Conservation (phyloP, 805 yeast genomes). For the Dipodascus albidus region DNA sequence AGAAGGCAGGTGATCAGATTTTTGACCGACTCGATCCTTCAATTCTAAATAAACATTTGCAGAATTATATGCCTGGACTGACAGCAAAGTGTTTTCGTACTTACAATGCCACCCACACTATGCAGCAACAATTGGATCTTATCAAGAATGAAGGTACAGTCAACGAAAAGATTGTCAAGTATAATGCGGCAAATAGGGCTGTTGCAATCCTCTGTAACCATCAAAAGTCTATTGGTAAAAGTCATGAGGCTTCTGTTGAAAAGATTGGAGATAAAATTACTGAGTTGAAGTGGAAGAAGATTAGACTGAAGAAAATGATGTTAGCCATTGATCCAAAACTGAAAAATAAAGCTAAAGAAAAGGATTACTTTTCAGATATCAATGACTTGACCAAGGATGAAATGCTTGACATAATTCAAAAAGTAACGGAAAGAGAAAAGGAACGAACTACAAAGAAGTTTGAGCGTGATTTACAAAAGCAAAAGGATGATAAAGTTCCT, state of each 20-base stretch:
- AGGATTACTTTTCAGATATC: constrained; percentile 54
- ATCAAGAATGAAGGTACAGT: constrained; percentile 82
- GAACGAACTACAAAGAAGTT: constrained; percentile 57
- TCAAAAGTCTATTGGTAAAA: constrained; percentile 83
- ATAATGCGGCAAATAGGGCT: constrained; percentile 90
- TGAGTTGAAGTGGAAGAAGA: constrained; percentile 78
- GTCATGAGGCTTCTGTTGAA: constrained; percentile 70
- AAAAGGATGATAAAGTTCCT: constrained; percentile 42
- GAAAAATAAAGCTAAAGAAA: constrained; percentile 35
- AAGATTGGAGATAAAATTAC: constrained; percentile 66
- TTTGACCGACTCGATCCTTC: constrained; percentile 86
- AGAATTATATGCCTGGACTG: constrained; percentile 80
- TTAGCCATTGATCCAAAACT: constrained; percentile 46
- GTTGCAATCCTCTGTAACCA: constrained; percentile 96
- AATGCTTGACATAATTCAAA: constrained; percentile 43
- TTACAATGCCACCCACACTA: constrained; percentile 88
- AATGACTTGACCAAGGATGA: constrained; percentile 58
- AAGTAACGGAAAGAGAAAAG: constrained; percentile 51
- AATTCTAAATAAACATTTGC: constrained; percentile 73
- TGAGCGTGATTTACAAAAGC: constrained; percentile 67
- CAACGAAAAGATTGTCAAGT: constrained; percentile 74
- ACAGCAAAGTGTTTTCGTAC: constrained; percentile 98
- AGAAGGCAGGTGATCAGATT: constrained; percentile 82
- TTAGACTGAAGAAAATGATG: constrained; percentile 61
- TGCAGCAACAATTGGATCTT: constrained; percentile 87